These are phyloP conservation scores for Buxus sempervirens DNA, from an alignment of 164 flowering plant species.

Conservation along the genomic window DNA sequence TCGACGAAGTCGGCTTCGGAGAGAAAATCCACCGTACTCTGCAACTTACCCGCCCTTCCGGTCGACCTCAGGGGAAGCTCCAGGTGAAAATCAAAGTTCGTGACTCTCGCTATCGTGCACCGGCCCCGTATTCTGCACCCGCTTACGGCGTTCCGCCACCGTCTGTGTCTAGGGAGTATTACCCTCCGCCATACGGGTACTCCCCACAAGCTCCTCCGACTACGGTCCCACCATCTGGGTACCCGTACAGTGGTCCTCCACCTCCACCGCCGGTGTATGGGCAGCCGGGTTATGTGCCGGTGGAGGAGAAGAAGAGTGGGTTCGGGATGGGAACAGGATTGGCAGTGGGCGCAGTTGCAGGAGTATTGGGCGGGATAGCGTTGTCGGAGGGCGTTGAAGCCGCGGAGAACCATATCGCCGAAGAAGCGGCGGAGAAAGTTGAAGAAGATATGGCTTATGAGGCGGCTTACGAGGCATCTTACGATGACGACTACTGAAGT, in stretches of 20 bases:
- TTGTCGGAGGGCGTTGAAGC: constrained; percentile 61
- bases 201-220: not conserved
- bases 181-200: constrained; percentile 14
- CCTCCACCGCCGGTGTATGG: constrained; percentile 21
- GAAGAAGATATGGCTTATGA: constrained; percentile 51
- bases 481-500: not conserved
- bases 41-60: constrained; percentile 78
- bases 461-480: constrained; percentile 15
- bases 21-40: constrained; percentile 18
- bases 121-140: constrained; percentile 35
- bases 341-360: constrained; percentile 85
- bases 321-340: constrained; percentile 74
- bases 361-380: constrained; percentile 72
- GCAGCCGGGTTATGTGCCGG: constrained; percentile 18
- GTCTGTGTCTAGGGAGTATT: constrained; percentile 12
- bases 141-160: constrained; percentile 43
- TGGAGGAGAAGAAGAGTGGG: constrained; percentile 45
- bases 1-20: constrained; percentile 53
- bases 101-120: constrained; percentile 35
- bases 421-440: constrained; percentile 57
- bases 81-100: constrained; percentile 41
- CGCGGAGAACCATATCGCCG: constrained; percentile 62
- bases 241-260: not conserved
- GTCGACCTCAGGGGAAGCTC: constrained; percentile 77
- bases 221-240: constrained; percentile 14